Evolutionary conservation across 1,139 yeast species (phyloP), one percentile per base, ranked within the genome.

Genomic region (Kodamaea fungicola): DNA sequence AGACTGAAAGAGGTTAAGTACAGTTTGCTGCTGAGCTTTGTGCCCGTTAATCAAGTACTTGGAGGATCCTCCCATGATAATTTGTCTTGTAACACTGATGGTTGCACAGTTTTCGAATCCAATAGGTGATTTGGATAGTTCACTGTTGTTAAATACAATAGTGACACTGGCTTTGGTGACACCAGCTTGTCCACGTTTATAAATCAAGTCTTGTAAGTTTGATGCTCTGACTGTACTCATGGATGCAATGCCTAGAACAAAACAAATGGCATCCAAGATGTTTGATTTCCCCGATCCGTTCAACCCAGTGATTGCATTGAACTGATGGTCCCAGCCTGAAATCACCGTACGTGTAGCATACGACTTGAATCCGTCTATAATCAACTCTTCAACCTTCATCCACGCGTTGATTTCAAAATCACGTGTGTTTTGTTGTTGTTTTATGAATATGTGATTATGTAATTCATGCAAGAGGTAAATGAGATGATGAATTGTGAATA

Each of bases 281-380:
- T 92, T 92, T 13, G 96, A 89, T 56, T 92, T 94, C 8, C 98
- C 99, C 1, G 97, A 88, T 8, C 99, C 99, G 59, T 94, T 94
- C 41, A 92, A 72, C 8, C 99, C 98, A 0, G 99, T 94, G 56
- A 94, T 92, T 51, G 98, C 96, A 63, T 94, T 94, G 64, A 94
- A 94, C 61, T 85, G 95, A 1, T 88, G 76, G 59, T 94, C 98
- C 97, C 98, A 94, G 24, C 83, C 87, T 1, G 95, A 78, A 22
- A 94, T 87, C 29, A 90, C 97, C 0, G 98, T 92, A 67, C 98
- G 85, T 1, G 96, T 85, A 16, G 97, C 97, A 53, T 94, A 94
- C 22, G 97, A 89, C 65, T 94, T 94, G 76, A 94, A 94, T 34
- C 99, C 99, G 62, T 94, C 98, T 38, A 94, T 83, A 47, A 94